These are phyloP conservation scores for Chrysanthemum seticuspe DNA, from an alignment of 129 eudicot species.

Conservation along the genomic window DNA sequence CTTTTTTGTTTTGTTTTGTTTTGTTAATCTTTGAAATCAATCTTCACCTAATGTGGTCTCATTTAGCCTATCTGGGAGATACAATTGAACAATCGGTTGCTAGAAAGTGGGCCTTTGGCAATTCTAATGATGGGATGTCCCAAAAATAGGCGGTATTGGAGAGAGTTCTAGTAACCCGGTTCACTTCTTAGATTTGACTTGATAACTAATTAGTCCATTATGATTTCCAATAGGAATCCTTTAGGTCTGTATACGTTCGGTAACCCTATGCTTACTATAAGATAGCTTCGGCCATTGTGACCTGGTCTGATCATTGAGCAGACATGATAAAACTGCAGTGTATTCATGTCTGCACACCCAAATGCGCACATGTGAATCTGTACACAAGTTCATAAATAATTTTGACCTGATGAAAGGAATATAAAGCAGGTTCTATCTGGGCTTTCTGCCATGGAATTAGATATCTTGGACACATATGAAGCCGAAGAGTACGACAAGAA, in stretches of 20 bases:
- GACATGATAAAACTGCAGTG: slow-evolving; percentile 1
- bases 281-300: slow-evolving; percentile 1
- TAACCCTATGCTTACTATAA: background rate
- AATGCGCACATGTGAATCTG: background rate
- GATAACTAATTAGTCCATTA: background rate
- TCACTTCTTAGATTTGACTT: background rate
- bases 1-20: no score
- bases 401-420: background rate
- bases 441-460: slow-evolving; percentile 64
- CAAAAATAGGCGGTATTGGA: no score
- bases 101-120: background rate
- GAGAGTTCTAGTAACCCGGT: no score
- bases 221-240: background rate
- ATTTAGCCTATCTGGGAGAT: no score
- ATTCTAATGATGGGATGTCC: background rate
- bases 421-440: slow-evolving; percentile 66
- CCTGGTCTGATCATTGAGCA: background rate
- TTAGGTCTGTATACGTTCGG: background rate
- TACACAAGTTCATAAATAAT: background rate
- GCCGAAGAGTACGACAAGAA: slow-evolving; percentile 75
- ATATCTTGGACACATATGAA: slow-evolving; percentile 73
- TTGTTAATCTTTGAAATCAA: no score
- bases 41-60: no score
- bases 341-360: background rate
- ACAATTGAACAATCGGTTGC: no score